phyloP scores from a whole-genome alignment of 75 land plant species.

The Adiantum capillusveneris region DNA sequence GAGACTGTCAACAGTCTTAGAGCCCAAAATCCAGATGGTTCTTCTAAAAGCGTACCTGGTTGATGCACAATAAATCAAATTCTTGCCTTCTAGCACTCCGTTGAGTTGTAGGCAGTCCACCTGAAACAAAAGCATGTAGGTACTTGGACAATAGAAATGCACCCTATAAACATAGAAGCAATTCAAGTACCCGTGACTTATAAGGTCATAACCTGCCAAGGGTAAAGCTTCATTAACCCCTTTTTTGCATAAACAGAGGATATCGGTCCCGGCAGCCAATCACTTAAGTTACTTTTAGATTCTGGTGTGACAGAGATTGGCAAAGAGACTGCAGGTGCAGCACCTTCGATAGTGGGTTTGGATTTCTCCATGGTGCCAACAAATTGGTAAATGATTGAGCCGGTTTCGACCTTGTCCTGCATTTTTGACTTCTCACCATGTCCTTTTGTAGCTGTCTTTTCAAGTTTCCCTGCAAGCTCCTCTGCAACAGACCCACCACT shows the following conservation, averaged over 20 bases:
- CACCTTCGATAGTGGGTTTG: no score
- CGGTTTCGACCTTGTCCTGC: no score
- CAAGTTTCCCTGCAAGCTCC: no score
- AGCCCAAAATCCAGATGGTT: no score
- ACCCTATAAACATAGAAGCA: background rate
- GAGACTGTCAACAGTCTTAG: background rate
- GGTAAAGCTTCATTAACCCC: slow-evolving; percentile 73
- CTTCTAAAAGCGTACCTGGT: slow-evolving; percentile 53
- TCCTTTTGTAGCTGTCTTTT: no score
- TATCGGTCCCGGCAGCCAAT: slow-evolving; percentile 83
- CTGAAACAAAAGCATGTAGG: slow-evolving; percentile 20
- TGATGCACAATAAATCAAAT: slow-evolving; percentile 95
- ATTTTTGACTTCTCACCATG: no score
- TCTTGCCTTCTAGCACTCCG: slow-evolving; percentile 84
- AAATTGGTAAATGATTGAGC: no score
- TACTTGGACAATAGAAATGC: background rate
- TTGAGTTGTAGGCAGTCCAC: slow-evolving; percentile 83
- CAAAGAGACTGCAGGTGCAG: no score
- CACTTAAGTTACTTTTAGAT: slow-evolving; percentile 30
- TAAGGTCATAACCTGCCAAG: slow-evolving; percentile 95
- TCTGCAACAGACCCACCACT: no score
- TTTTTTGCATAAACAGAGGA: slow-evolving; percentile 57
- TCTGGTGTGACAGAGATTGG: no score
- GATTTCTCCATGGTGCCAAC: no score
- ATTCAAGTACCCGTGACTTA: background rate